Conservation (phyloP, 768 basidiomycete genomes). For the Collybiopsis luxurians region DNA sequence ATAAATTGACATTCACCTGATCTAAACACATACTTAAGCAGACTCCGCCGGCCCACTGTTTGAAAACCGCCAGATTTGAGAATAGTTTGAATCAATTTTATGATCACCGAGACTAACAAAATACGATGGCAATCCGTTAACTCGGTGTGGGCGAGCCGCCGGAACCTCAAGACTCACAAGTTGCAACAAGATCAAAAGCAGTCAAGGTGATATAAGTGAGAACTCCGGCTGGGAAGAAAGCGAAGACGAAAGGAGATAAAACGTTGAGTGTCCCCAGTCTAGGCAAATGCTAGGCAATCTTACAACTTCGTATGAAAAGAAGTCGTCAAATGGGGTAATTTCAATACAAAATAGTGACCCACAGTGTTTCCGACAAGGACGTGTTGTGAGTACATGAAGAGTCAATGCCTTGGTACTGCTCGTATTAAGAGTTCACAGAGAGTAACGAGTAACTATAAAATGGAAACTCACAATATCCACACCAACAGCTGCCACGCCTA, state of each 20-base stretch:
- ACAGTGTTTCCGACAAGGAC: not conserved
- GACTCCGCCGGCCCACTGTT: not conserved
- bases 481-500: not conserved
- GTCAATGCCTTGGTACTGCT: slow-evolving; percentile 1
- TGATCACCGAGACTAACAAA: not conserved
- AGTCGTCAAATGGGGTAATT: too few species aligned
- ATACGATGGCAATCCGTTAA: too few species aligned
- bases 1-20: not conserved
- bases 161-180: not conserved
- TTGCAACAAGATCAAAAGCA: not conserved
- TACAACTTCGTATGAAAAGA: too few species aligned
- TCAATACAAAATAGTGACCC: not conserved
- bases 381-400: slow-evolving; percentile 2
- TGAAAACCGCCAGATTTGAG: not conserved
- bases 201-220: not conserved
- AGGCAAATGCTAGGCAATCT: too few species aligned
- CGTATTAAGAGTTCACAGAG: too few species aligned
- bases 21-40: not conserved
- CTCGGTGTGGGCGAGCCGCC: too few species aligned
- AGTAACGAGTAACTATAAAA: too few species aligned
- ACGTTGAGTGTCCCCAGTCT: too few species aligned
- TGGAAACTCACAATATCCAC: not conserved
- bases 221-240: not conserved
- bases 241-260: too few species aligned
- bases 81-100: not conserved